Evolutionary conservation across 192 early-diverging fungal species (phyloP), one percentile per base, ranked within the genome.

Genomic region (Podila epicladia): DNA sequence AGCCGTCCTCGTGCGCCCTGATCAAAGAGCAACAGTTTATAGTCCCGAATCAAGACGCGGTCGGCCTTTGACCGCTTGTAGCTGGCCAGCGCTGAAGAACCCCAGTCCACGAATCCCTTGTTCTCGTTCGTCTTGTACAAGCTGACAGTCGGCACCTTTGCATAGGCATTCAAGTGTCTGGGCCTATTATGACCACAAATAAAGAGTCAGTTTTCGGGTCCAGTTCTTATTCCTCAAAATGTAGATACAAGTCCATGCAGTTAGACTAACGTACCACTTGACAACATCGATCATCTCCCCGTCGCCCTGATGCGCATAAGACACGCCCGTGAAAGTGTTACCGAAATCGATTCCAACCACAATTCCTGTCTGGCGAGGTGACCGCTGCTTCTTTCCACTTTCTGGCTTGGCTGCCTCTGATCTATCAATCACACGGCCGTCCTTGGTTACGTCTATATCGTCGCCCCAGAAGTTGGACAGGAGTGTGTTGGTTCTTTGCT

Each of bases 141-240:
- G 13, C 77, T 80, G 45, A 80, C 71, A 0, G 77, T 80, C 20
- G 77, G 77, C 24, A 80, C 77, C 63, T 80, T 80, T 26, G 77
- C 77, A 69, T 80, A 73, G 2, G 77, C 64, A 65, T 73, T 80
- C 65, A 73, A 49, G 28, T 80, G 77, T 73, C 67, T 72, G 9
- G 77, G 76, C 76, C 76, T 80, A 19, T 20, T 20, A 19, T 11
- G n/a, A 6, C 35, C 20, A 22, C 41, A 6, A 9, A 37, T 8
- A 6, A 37, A 37, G 6, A 11, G 41, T 63, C 62, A 22, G 29
- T 19, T 17, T 32, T 38, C 62, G 17, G 41, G 17, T 29, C 8
- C 29, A 59, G 17, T 13, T 48, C 8, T 0, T 9, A 12, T 31
- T 20, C 12, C 31, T 59, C 24, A 61, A 35, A 33, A 53, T 6